Percentiles rank a stretch among this genome's conserved stretches.
Conservation (phyloP, 768 basidiomycete species). For the Ramaria rubella region DNA sequence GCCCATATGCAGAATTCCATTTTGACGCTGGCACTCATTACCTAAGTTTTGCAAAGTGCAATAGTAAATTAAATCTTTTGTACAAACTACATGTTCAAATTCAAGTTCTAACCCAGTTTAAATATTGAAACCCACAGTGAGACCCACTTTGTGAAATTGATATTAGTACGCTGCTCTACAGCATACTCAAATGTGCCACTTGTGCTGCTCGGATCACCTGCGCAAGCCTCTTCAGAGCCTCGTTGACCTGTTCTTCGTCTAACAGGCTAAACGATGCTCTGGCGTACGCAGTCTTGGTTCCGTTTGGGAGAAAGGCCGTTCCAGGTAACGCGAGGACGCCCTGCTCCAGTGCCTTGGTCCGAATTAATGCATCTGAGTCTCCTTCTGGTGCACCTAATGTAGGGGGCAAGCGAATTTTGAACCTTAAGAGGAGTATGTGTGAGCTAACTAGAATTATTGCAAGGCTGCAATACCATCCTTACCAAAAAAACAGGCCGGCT, state of each 20-base stretch:
- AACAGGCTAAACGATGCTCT: constrained; percentile 77
- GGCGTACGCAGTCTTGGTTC: constrained; percentile 63
- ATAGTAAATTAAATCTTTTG: too few relatives aligned
- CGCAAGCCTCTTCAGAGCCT: constrained; percentile 60
- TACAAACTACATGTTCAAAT: too few relatives aligned
- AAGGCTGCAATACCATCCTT: constrained; percentile 26
- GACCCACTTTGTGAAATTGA: too few relatives aligned
- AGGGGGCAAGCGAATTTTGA: constrained; percentile 50
- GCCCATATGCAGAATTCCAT: too few relatives aligned
- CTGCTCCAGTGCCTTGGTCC: constrained; percentile 64
- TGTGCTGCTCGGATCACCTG: constrained; percentile 30
- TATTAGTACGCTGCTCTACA: too few relatives aligned
- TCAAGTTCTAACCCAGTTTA: too few relatives aligned
- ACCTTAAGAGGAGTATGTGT: constrained; percentile 47
- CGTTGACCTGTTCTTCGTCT: constrained; percentile 59
- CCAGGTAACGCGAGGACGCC: constrained; percentile 92
- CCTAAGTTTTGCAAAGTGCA: too few relatives aligned
- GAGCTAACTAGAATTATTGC: not conserved
- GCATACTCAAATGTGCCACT: not conserved
- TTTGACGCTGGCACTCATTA: too few relatives aligned
- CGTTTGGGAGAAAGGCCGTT: constrained; percentile 70
- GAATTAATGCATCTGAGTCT: constrained; percentile 70
- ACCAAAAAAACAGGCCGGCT: constrained; percentile 90
- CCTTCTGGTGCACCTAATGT: constrained; percentile 31
- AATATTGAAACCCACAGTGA: too few relatives aligned